phyloP scores from a whole-genome alignment of 257 asterid genomes.

The Pogostemon cablin region DNA sequence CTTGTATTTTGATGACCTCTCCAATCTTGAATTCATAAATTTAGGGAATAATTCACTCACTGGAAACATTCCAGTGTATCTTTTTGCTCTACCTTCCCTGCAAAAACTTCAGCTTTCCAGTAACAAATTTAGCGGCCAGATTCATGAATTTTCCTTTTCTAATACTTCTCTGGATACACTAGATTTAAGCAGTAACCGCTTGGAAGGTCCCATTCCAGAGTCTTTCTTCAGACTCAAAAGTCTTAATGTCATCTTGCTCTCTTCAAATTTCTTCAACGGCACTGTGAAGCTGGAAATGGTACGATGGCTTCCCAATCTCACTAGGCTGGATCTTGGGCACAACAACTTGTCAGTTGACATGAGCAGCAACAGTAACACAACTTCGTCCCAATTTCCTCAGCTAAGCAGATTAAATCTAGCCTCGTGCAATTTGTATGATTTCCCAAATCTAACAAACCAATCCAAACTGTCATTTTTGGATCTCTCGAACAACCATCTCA shows the following conservation, averaged over 20 bases:
- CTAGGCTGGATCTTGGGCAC: conserved; percentile 52
- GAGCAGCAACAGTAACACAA: conserved; percentile 20
- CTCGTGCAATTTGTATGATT: conserved; percentile 47
- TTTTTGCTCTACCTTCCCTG: conserved; percentile 48
- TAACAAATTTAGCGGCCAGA: conserved; percentile 49
- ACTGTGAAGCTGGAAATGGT: conserved; percentile 31
- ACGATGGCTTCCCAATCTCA: conserved; percentile 38
- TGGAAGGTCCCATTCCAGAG: conserved; percentile 43
- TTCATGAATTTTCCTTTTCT: conserved; percentile 29
- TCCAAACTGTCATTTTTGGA: conserved; percentile 37
- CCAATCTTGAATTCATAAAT: conserved; percentile 34
- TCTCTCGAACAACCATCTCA: conserved; percentile 50
- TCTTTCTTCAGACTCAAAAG: conserved; percentile 37
- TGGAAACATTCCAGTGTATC: conserved; percentile 48
- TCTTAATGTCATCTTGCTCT: conserved; percentile 40
- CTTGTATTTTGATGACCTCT: conserved; percentile 45
- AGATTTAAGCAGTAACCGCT: conserved; percentile 46
- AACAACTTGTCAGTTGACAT: conserved; percentile 47
- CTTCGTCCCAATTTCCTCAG: conserved; percentile 31
- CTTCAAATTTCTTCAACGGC: conserved; percentile 47
- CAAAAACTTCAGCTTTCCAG: conserved; percentile 37
- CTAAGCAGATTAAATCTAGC: conserved; percentile 47
- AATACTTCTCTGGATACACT: conserved; percentile 39
- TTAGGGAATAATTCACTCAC: conserved; percentile 42
- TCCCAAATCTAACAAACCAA: conserved; percentile 46